Evolutionary conservation across 768 basidiomycete species (phyloP).

Genomic region (Tulasnella sp.): DNA sequence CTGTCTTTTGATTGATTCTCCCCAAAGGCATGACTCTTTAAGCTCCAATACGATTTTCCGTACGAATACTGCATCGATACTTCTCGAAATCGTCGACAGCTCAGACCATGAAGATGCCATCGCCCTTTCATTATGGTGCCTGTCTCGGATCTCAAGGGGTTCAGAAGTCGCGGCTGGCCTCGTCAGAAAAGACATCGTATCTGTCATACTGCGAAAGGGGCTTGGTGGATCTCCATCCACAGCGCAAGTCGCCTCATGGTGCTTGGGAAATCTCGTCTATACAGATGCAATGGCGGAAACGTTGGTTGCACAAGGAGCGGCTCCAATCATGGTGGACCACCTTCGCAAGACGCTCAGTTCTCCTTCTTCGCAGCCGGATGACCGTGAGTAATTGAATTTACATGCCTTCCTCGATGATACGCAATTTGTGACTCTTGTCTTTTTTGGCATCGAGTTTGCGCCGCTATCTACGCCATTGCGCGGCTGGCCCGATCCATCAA

Average conservation of each 20-base stretch:
- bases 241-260: conserved; percentile 10
- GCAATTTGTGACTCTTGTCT: too few species aligned
- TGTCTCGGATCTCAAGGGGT: conserved; percentile 12
- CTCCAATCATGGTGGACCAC: conserved; percentile 7
- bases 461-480: conserved; percentile 15
- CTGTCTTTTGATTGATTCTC: not conserved
- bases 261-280: conserved; percentile 14
- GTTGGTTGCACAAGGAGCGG: not conserved
- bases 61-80: not conserved
- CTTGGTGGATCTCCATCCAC: not conserved
- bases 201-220: conserved; percentile 5
- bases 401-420: too few species aligned
- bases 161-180: conserved; percentile 14
- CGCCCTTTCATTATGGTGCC: conserved; percentile 13
- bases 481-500: conserved; percentile 13
- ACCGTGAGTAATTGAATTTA: too few species aligned
- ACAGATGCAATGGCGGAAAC: conserved; percentile 9
- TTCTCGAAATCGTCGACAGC: conserved; percentile 13
- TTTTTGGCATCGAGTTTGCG: not conserved
- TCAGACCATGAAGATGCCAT: conserved; percentile 1
- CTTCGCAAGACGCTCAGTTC: not conserved
- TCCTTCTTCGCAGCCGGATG: too few species aligned
- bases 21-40: conserved; percentile 3
- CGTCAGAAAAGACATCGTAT: conserved; percentile 11
- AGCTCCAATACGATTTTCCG: conserved; percentile 17